Conservation (phyloP, 2,329 filamentous ascomycete species). For the Emmonsiellopsis sp. region DNA sequence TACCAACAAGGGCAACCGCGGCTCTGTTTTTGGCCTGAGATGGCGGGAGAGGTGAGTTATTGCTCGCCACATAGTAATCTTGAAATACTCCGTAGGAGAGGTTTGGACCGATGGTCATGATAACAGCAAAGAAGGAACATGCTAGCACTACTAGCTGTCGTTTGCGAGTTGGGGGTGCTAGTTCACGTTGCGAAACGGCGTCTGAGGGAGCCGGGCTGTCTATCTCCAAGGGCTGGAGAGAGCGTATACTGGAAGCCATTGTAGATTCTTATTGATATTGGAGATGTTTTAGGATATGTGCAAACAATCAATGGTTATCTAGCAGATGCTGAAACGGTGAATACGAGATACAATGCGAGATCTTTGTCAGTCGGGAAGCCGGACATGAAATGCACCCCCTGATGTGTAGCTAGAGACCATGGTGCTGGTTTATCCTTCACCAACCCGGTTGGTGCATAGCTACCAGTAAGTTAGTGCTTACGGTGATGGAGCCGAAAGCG, state of each 20-base stretch:
- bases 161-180: conserved; percentile 29
- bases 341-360: too few species aligned
- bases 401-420: too few species aligned
- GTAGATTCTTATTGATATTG: not conserved
- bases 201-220: conserved; percentile 1
- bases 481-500: not conserved
- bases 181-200: conserved; percentile 12
- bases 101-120: conserved; percentile 43
- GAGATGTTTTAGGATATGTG: too few species aligned
- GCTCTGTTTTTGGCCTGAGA: conserved; percentile 30
- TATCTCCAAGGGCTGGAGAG: not conserved
- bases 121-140: conserved; percentile 38
- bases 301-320: too few species aligned
- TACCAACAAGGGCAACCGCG: conserved; percentile 41
- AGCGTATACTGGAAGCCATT: not conserved
- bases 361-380: too few species aligned
- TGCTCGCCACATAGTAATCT: conserved; percentile 35
- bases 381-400: too few species aligned
- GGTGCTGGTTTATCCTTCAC: not conserved
- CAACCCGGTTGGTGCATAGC: not conserved
- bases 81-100: conserved; percentile 44
- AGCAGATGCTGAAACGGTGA: too few species aligned
- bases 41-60: conserved; percentile 31
- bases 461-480: not conserved
- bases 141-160: conserved; percentile 37